These are phyloP conservation scores for Lanmaoa rubissima DNA, from an alignment of 768 basidiomycete genomes.

Conservation along the genomic window DNA sequence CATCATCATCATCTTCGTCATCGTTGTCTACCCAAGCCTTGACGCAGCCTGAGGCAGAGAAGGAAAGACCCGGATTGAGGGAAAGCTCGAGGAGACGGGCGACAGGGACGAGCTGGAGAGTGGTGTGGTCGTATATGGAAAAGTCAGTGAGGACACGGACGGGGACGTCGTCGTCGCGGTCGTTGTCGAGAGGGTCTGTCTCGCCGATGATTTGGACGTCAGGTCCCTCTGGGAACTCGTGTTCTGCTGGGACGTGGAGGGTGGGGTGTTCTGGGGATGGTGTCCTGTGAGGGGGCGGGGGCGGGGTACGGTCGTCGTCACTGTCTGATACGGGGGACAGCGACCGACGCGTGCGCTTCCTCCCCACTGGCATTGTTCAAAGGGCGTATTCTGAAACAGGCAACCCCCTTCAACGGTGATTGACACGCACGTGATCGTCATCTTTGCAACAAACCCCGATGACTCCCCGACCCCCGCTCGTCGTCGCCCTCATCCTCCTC, in stretches of 20 bases:
- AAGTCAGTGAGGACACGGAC: slow-evolving; percentile 57
- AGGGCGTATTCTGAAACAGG: slow-evolving; percentile 1
- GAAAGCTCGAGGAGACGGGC: slow-evolving; percentile 37
- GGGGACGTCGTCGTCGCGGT: slow-evolving; percentile 43
- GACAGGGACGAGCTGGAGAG: slow-evolving; percentile 40
- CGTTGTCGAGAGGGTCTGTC: slow-evolving; percentile 25
- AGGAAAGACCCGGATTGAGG: slow-evolving; percentile 15
- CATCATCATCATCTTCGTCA: slow-evolving; percentile 21
- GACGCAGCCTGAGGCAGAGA: slow-evolving; percentile 42
- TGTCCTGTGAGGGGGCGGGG: slow-evolving; percentile 4
- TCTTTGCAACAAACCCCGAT: slow-evolving; percentile 4
- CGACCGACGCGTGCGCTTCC: slow-evolving; percentile 27
- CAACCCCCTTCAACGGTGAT: not conserved
- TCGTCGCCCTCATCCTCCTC: slow-evolving; percentile 10
- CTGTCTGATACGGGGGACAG: slow-evolving; percentile 15
- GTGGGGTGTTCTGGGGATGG: slow-evolving; percentile 8
- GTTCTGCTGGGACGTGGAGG: slow-evolving; percentile 23
- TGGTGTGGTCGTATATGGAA: slow-evolving; percentile 44
- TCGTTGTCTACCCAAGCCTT: slow-evolving; percentile 37
- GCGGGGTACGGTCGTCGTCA: slow-evolving; percentile 13
- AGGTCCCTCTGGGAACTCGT: slow-evolving; percentile 39
- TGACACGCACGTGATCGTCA: slow-evolving; percentile 11
- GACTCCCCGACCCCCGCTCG: slow-evolving; percentile 10
- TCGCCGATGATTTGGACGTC: slow-evolving; percentile 46
- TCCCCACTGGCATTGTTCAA: slow-evolving; percentile 21